Percentiles rank a stretch among this genome's conserved stretches.
These are phyloP conservation scores for Talaromyces borbonicus DNA, from an alignment of 495 filamentous ascomycete species.

Conservation along the genomic window DNA sequence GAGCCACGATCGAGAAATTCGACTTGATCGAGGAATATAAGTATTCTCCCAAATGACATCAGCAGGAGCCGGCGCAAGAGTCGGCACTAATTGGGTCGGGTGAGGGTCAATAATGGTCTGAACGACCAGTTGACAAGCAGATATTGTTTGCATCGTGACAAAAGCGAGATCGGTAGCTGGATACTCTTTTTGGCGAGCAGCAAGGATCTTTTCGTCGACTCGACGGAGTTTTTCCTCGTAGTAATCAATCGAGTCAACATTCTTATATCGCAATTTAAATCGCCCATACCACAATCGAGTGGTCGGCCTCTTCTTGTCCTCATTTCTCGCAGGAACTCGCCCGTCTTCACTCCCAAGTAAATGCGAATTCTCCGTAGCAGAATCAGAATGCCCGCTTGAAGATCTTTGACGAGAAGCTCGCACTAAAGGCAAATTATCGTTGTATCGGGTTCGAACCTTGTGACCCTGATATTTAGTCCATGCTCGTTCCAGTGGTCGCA, in stretches of 20 bases:
- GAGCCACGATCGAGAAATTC: conserved; percentile 67
- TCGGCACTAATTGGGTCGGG: conserved; percentile 74
- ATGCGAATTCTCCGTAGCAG: conserved; percentile 37
- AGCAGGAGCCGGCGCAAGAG: conserved; percentile 74
- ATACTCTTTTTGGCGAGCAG: conserved; percentile 66
- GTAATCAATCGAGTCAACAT: conserved; percentile 86
- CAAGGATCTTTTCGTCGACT: conserved; percentile 66
- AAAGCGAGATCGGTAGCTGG: conserved; percentile 75
- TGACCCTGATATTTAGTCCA: conserved; percentile 65
- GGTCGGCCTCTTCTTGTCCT: conserved; percentile 49
- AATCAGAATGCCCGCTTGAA: conserved; percentile 23
- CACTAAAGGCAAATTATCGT: conserved; percentile 40
- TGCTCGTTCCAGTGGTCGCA: conserved; percentile 72
- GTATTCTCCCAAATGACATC: conserved; percentile 93
- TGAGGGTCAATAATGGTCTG: conserved; percentile 86
- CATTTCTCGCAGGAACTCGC: conserved; percentile 26
- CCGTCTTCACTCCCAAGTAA: conserved; percentile 41
- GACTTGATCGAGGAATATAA: conserved; percentile 64
- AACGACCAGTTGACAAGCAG: conserved; percentile 87
- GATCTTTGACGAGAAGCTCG: conserved; percentile 33
- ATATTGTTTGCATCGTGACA: conserved; percentile 92
- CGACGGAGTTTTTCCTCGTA: conserved; percentile 78
- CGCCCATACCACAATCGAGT: conserved; percentile 72
- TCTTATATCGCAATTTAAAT: conserved; percentile 58
- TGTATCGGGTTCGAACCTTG: conserved; percentile 35